Percentiles rank a stretch among this genome's conserved stretches.
phyloP scores from a whole-genome alignment of 352 stramenopile species.

The Globisporangium recalcitrans region DNA sequence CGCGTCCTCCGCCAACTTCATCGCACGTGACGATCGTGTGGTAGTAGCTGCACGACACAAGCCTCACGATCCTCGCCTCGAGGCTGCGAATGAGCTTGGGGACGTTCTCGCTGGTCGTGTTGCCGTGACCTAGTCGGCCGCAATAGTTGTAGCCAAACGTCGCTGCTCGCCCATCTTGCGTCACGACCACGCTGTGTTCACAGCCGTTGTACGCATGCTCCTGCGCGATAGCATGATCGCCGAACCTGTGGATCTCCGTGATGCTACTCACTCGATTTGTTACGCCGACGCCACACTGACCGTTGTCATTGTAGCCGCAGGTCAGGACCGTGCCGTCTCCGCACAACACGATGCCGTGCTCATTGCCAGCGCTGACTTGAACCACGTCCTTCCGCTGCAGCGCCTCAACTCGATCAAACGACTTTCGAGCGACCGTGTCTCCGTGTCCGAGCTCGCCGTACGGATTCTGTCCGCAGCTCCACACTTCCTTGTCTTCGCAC shows the following conservation, averaged over 20 bases:
- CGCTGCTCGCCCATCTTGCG: slow-evolving; percentile 64
- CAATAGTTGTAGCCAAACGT: slow-evolving; percentile 93
- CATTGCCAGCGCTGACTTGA: slow-evolving; percentile 88
- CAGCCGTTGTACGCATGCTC: slow-evolving; percentile 93
- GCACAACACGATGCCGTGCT: slow-evolving; percentile 87
- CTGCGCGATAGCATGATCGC: slow-evolving; percentile 45
- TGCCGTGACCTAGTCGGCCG: slow-evolving; percentile 89
- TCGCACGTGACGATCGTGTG: slow-evolving; percentile 85
- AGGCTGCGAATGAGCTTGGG: slow-evolving; percentile 77
- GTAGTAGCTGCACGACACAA: slow-evolving; percentile 93
- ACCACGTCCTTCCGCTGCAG: slow-evolving; percentile 77
- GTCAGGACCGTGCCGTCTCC: slow-evolving; percentile 74
- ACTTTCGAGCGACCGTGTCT: slow-evolving; percentile 84
- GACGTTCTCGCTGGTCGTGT: slow-evolving; percentile 78
- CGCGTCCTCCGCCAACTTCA: slow-evolving; percentile 19
- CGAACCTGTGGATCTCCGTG: slow-evolving; percentile 65
- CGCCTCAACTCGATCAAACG: slow-evolving; percentile 67
- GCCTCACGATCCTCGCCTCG: slow-evolving; percentile 50
- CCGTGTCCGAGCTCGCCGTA: slow-evolving; percentile 91
- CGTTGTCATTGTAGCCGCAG: slow-evolving; percentile 94
- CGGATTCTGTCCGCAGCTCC: slow-evolving; percentile 93
- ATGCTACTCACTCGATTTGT: slow-evolving; percentile 75
- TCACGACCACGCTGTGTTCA: slow-evolving; percentile 88
- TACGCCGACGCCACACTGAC: slow-evolving; percentile 87
- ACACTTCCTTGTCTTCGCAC: slow-evolving; percentile 81